Base-by-base conservation (phyloP, 1,284 basidiomycete species). In the Heterobasidion parviporum region DNA sequence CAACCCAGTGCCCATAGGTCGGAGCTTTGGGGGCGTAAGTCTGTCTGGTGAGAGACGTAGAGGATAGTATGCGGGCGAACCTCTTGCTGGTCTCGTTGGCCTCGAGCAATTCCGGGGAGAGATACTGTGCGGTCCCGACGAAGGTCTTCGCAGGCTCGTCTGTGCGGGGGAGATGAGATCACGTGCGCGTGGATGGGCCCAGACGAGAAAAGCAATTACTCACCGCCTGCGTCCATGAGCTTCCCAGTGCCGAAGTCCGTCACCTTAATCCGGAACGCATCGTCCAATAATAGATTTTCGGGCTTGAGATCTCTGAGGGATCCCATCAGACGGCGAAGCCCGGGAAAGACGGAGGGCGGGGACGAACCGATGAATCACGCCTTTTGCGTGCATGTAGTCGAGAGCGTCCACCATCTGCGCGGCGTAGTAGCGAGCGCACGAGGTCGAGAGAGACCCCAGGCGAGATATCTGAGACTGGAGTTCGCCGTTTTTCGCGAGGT, bases 1-100 rank as follows among this genome's bases (percentile, higher is more conserved):
- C 96, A 98, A 1, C 95, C 97, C 15, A 98, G 76, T 15, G 95
- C 92, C 97, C 97, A 99, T n/a, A 97, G 81, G 71, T 99, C 96
- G 50, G 92, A 92, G 57, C 94, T 93, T 67, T 66, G 59, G 50
- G 47, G 16, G 41, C 36, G 52, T 50, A 33, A 20, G 43, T 38
- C 53, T 6, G 20, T n/a, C 12, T 12, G 18, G 33, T 35, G 8
- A 48, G 9, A 48, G 26, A 14, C 9, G 26, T 16, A 14, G 16
- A 45, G 48, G 41, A 32, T n/a, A 35, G 53, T 33, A 38, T 53
- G 20, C 55, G 58, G 33, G 59, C 66, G 53, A 57, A 86, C 87
- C 85, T 84, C 69, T 78, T 82, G 61, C 82, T 87, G 14, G 85
- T 87, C 65, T 83, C 82, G 60, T 88, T 87, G 50, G 81, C 80